Evolutionary conservation across 2,329 filamentous ascomycete genomes (phyloP), one percentile per base, ranked within the genome.

Genomic region (Septoria petroselini): DNA sequence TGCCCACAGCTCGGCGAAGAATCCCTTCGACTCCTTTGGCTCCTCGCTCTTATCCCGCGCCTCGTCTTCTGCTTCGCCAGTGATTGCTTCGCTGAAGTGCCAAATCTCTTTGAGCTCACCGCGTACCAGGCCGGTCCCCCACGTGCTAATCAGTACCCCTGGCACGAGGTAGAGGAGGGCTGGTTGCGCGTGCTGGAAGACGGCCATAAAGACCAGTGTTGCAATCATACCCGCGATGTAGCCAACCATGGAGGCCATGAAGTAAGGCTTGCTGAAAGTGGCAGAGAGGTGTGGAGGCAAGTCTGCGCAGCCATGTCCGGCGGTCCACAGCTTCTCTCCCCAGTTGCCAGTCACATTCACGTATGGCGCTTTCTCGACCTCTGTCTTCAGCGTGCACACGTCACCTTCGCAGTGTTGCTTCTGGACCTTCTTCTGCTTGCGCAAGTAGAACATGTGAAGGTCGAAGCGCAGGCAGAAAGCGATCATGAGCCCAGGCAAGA

Each of bases 121-220:
- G 8, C 83, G 80, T 14, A 78, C 65, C 3, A 83, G 59, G 0
- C 85, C 91, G 1, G 86, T 93, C 3, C 82, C 68, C 85, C 88
- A 94, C 1, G 93, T 65, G 1, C 84, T 79, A 1, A 79, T 75
- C 4, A 96, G 72, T 0, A 97, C 88, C 0, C 87, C 85, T 0
- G 91, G 91, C 0, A 97, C 93, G 5, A 98, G 81, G 65, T 97
- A 97, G 11, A 98, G 73, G 25, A 98, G 76, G 6, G 93, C 91
- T 0, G 91, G 91, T 65, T 98, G 91, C 2, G 88, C 88, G 55
- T 88, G 88, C 39, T 85, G 78, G 63, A 83, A 93, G 7, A 88
- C 71, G 41, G 90, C 76, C 71, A 97, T 85, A 61, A 90, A 86
- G 0, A 78, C 73, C 14, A 96, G 70, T 0, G 91, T 96, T 2